Percentiles rank a stretch among this genome's conserved stretches.
Evolutionary conservation across 306 rosid genomes (phyloP).

Genomic region (Quercus aquifolioides): DNA sequence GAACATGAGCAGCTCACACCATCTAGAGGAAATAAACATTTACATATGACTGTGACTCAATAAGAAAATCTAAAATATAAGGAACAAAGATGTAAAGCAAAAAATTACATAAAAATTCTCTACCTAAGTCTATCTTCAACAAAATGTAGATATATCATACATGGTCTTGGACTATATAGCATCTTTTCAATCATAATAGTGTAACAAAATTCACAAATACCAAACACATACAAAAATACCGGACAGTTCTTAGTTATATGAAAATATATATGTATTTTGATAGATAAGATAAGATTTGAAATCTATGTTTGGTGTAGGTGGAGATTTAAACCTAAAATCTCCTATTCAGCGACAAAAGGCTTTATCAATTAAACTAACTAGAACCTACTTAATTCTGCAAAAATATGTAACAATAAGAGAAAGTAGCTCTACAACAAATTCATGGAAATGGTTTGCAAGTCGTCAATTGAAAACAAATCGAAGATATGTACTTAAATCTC

Average conservation of each 20-base stretch:
- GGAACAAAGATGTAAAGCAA: not conserved
- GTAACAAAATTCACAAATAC: not conserved
- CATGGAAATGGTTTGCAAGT: too few species aligned
- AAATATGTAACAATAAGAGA: too few species aligned
- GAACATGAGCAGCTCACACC: not conserved
- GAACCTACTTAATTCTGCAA: too few species aligned
- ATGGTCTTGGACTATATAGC: not conserved
- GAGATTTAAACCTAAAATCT: too few species aligned
- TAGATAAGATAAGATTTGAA: too few species aligned
- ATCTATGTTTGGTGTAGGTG: too few species aligned
- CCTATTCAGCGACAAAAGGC: too few species aligned
- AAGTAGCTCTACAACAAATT: too few species aligned
- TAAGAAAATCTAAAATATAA: not conserved
- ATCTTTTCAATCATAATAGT: not conserved
- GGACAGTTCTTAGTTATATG: too few species aligned
- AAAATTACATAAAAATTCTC: not conserved
- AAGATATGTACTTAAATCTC: not conserved
- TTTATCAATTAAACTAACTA: too few species aligned
- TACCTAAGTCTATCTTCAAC: not conserved
- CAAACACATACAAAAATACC: not conserved
- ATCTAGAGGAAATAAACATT: not conserved
- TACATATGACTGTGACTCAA: not conserved
- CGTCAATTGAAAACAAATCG: not conserved
- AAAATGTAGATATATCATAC: not conserved
- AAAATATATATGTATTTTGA: too few species aligned